Evolutionary conservation across 345 rosid species (phyloP).

Genomic region (Dimocarpus longan): DNA sequence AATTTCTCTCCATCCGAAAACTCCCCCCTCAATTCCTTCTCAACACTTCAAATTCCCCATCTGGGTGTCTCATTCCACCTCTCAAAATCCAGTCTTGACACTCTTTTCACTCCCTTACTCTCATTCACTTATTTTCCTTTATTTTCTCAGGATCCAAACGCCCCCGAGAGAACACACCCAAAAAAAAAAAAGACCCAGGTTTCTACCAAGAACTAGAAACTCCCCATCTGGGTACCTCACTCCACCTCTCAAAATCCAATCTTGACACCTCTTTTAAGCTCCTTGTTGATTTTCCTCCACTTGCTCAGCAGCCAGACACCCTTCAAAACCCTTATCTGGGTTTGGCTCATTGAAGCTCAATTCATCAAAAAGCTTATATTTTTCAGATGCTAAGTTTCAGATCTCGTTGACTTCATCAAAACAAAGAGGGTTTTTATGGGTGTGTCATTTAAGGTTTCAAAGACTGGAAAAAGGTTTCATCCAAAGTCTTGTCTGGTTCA

Average conservation of each 20-base stretch:
- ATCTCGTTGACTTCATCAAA: slow-evolving; percentile 4
- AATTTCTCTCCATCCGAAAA: neutral
- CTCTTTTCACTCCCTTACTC: neutral
- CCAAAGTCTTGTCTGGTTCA: slow-evolving; percentile 46
- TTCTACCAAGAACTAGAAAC: neutral
- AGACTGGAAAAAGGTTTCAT: slow-evolving; percentile 58
- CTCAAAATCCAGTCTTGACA: neutral
- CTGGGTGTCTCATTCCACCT: neutral
- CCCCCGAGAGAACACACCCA: neutral
- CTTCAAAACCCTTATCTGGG: neutral
- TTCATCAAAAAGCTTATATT: neutral
- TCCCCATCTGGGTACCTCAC: neutral
- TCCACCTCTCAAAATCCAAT: neutral
- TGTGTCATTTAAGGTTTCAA: slow-evolving; percentile 74
- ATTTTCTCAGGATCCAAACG: slow-evolving; percentile 18
- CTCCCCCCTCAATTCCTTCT: neutral
- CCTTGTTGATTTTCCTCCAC: neutral
- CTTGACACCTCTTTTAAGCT: neutral
- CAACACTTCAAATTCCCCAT: neutral
- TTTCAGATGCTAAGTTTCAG: neutral
- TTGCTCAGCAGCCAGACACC: neutral
- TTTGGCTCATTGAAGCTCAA: neutral
- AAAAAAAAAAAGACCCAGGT: too few species aligned
- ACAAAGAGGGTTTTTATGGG: slow-evolving; percentile 42
- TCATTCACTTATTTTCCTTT: neutral